phyloP scores from a whole-genome alignment of 108 stramenopile species.

The Cafeteria roenbergensis region DNA sequence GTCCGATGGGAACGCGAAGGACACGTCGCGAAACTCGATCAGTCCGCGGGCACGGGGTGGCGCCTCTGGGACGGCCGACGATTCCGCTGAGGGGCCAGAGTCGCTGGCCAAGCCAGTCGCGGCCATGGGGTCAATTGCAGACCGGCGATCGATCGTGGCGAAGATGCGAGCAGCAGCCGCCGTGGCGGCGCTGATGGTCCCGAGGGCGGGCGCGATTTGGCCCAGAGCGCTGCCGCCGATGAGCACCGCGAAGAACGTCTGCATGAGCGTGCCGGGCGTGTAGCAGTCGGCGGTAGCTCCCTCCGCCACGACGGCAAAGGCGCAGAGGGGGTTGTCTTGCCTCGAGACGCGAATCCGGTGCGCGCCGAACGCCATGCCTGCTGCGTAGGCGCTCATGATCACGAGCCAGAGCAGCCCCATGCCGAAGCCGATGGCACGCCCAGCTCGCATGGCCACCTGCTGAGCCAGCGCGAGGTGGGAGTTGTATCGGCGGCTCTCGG shows the following conservation, averaged over 20 bases:
- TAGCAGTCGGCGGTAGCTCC: conserved; percentile 2
- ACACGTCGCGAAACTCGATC: conserved; percentile 79
- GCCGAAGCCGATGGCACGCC: conserved; percentile 1
- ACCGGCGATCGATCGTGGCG: conserved; percentile 3
- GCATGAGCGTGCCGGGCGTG: conserved; percentile 18
- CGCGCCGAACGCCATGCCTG: conserved; percentile 9
- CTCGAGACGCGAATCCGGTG: background rate
- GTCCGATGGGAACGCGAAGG: conserved; percentile 54
- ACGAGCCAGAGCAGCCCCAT: conserved; percentile 5
- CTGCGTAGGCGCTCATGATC: conserved; percentile 8
- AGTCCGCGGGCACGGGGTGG: background rate
- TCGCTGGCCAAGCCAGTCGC: background rate
- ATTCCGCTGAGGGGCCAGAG: too few relatives aligned
- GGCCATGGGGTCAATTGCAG: background rate
- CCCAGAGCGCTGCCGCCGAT: conserved; percentile 15
- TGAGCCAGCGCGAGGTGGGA: conserved; percentile 19
- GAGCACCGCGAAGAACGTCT: conserved; percentile 14
- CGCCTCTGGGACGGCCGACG: too few relatives aligned
- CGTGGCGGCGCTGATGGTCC: background rate
- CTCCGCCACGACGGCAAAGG: background rate
- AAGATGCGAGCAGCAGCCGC: conserved; percentile 14
- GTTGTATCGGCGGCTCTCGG: conserved; percentile 32
- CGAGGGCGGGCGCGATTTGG: conserved; percentile 14
- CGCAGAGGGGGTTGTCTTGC: background rate
- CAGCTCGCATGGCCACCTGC: conserved; percentile 18